These are phyloP conservation scores for Malus domestica DNA, from an alignment of 306 rosid species.

Conservation along the genomic window DNA sequence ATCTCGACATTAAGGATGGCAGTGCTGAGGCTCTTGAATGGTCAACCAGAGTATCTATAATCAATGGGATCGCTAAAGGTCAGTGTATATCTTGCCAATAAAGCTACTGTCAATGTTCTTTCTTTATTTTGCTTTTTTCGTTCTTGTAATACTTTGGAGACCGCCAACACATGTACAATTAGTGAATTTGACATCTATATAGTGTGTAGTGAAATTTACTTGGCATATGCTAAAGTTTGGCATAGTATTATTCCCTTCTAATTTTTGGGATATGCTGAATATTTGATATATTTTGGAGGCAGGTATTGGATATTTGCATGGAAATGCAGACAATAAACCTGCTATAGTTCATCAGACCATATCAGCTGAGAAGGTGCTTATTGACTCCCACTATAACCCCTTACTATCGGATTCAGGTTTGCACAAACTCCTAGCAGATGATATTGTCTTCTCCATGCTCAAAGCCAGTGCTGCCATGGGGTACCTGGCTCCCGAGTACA, in stretches of 20 bases:
- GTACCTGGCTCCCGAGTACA: slow-evolving; percentile 77
- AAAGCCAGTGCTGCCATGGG: slow-evolving; percentile 90
- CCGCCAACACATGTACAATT: neutral
- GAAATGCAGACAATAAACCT: slow-evolving; percentile 31
- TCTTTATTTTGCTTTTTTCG: neutral
- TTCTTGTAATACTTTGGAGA: neutral
- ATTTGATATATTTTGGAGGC: slow-evolving; percentile 14
- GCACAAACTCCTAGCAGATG: slow-evolving; percentile 86
- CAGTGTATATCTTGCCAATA: slow-evolving; percentile 5
- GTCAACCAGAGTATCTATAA: slow-evolving; percentile 72
- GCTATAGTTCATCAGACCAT: slow-evolving; percentile 63
- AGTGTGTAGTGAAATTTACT: neutral
- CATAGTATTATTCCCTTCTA: neutral
- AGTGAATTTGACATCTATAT: neutral
- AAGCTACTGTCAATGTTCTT: neutral
- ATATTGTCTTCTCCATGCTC: slow-evolving; percentile 61
- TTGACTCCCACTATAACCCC: slow-evolving; percentile 48
- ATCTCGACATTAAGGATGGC: slow-evolving; percentile 47
- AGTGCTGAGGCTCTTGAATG: slow-evolving; percentile 50
- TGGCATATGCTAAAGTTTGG: neutral
- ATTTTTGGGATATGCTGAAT: neutral
- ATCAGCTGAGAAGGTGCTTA: slow-evolving; percentile 68
- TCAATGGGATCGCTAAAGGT: slow-evolving; percentile 82
- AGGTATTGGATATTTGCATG: slow-evolving; percentile 76
- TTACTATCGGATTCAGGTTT: slow-evolving; percentile 64